Evolutionary conservation across 148 eudicot genomes (phyloP).

Genomic region (Amaranthus cruentus): DNA sequence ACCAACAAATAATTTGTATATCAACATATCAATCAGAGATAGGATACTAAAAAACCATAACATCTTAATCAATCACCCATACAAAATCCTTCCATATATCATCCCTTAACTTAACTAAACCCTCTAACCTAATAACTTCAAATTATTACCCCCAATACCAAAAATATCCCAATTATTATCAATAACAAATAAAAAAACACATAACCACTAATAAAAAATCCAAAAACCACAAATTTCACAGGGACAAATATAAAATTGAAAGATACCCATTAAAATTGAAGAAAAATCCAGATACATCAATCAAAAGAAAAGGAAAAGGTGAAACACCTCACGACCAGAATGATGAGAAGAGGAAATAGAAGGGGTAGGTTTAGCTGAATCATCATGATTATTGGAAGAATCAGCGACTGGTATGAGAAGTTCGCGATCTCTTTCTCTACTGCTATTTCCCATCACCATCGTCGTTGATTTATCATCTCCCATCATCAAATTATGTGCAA

Average conservation of each 20-base stretch:
- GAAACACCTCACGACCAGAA: constrained; percentile 74
- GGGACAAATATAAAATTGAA: constrained; percentile 2
- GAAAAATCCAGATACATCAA: constrained; percentile 15
- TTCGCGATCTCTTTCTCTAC: constrained; percentile 84
- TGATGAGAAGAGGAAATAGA: constrained; percentile 59
- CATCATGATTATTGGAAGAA: constrained; percentile 26
- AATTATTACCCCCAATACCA: background rate
- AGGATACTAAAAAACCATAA: too few relatives aligned
- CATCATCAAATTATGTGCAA: constrained; percentile 23
- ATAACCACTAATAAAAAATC: background rate
- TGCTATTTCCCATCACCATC: constrained; percentile 36
- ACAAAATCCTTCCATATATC: constrained; percentile 1
- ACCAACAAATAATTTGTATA: background rate
- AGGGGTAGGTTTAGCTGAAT: constrained; percentile 61
- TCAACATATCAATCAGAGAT: too few relatives aligned
- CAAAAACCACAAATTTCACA: background rate
- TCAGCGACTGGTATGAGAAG: constrained; percentile 80
- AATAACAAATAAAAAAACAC: background rate
- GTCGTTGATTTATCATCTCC: constrained; percentile 55
- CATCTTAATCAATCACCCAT: background rate
- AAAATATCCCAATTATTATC: background rate
- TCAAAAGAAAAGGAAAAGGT: background rate
- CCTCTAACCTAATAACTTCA: background rate
- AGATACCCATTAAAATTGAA: constrained; percentile 15
- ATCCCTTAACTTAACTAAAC: background rate